phyloP scores from a whole-genome alignment of 805 yeast species.

The Saccharomycopsis malanga region DNA sequence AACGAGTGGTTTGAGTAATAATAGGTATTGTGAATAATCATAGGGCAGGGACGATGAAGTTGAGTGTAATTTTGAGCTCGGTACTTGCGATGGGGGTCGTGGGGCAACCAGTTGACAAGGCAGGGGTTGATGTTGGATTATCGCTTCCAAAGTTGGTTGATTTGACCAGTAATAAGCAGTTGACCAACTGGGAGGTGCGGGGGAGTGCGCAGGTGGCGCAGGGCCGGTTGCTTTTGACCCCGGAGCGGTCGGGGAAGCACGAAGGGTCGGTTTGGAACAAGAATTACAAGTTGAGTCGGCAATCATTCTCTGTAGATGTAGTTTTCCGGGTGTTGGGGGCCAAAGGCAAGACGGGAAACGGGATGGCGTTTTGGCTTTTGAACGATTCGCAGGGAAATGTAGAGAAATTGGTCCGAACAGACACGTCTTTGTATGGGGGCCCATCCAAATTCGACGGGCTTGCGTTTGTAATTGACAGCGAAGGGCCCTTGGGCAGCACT shows the following conservation, averaged over 20 bases:
- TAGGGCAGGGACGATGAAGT: no score
- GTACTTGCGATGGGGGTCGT: no score
- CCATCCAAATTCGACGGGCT: conserved; percentile 57
- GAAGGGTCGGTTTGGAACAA: conserved; percentile 43
- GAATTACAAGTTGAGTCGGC: conserved; percentile 27
- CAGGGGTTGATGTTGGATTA: no score
- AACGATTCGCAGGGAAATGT: conserved; percentile 27
- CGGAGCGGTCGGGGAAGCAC: conserved; percentile 27
- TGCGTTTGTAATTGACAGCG: conserved; percentile 50
- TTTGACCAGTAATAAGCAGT: conserved; percentile 10
- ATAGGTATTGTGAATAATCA: no score
- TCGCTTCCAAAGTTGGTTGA: conserved; percentile 21
- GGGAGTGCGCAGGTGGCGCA: conserved; percentile 38
- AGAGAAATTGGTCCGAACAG: conserved; percentile 22
- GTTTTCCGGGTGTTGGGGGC: conserved; percentile 57
- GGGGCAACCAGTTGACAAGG: no score
- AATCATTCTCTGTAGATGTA: conserved; percentile 50
- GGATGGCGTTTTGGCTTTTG: conserved; percentile 53
- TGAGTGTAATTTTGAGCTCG: no score
- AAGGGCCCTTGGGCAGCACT: conserved; percentile 41
- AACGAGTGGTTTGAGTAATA: no score
- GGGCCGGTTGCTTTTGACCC: conserved; percentile 50
- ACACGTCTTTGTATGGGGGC: conserved; percentile 43
- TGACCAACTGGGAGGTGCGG: conserved; percentile 34
- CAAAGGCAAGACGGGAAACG: conserved; percentile 44